These are phyloP conservation scores for Graphilbum ipis-grandicollis DNA, from an alignment of 2,329 filamentous ascomycete genomes.

Conservation along the genomic window DNA sequence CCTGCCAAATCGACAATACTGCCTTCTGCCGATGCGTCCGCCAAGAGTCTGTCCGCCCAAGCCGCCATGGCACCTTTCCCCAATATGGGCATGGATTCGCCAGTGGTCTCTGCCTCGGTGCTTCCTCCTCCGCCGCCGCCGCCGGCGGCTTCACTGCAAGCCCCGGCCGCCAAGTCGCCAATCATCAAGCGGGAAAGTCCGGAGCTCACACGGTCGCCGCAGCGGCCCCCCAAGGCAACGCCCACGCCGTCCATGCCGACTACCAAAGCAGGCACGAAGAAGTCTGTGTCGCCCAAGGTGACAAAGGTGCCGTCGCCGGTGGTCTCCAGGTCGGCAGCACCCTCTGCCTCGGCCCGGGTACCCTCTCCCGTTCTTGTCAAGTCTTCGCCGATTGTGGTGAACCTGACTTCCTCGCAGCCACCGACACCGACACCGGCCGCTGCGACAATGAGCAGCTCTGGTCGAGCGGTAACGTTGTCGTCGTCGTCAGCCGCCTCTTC, in stretches of 20 bases:
- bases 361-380: neutral
- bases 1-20: conserved; percentile 8
- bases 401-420: conserved; percentile 1
- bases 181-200: neutral
- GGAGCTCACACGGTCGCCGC: conserved; percentile 11
- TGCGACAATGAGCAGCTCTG: neutral
- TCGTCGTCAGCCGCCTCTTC: conserved; percentile 5
- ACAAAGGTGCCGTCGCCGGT: conserved; percentile 4
- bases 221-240: conserved; percentile 5
- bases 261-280: neutral
- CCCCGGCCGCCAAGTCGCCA: conserved; percentile 1
- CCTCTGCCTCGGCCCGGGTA: conserved; percentile 5
- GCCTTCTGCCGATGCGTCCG: conserved; percentile 20
- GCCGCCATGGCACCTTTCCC: conserved; percentile 31
- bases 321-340: conserved; percentile 5
- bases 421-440: conserved; percentile 7
- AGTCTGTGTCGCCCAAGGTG: neutral
- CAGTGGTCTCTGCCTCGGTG: no score
- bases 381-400: conserved; percentile 7
- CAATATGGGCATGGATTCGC: conserved; percentile 34
- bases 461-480: conserved; percentile 4
- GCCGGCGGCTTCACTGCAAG: conserved; percentile 3
- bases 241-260: conserved; percentile 6
- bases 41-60: neutral
- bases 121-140: neutral